phyloP scores from a whole-genome alignment of 1,284 basidiomycete species.

The Austroboletus rostrupii region DNA sequence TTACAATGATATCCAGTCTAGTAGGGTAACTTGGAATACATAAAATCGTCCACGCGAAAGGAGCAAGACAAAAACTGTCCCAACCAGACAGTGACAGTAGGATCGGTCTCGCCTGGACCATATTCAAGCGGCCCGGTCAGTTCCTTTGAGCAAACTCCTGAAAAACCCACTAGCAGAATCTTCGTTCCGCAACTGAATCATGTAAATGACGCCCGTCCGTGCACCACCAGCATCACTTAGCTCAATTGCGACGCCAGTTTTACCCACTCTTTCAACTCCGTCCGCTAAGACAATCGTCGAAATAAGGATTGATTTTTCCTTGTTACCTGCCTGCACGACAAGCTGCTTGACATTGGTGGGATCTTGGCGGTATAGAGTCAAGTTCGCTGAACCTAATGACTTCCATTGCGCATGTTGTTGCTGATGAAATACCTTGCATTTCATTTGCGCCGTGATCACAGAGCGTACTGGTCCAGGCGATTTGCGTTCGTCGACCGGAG shows the following conservation, averaged over 20 bases:
- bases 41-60: not conserved
- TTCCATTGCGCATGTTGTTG: conserved; percentile 98
- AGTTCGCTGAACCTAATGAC: conserved; percentile 81
- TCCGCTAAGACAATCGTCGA: conserved; percentile 95
- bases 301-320: conserved; percentile 75
- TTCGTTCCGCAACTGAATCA: conserved; percentile 94
- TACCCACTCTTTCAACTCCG: conserved; percentile 95
- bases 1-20: conserved; percentile 10
- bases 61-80: not conserved
- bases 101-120: not conserved
- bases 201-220: conserved; percentile 95
- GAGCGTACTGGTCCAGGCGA: conserved; percentile 69
- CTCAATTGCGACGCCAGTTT: conserved; percentile 96
- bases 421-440: conserved; percentile 97
- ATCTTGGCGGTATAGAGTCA: conserved; percentile 82
- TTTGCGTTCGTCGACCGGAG: conserved; percentile 58
- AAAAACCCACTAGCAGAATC: conserved; percentile 82
- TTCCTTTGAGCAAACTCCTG: conserved; percentile 83
- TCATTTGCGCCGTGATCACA: conserved; percentile 87
- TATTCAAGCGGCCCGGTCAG: conserved; percentile 51
- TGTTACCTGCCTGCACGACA: conserved; percentile 88
- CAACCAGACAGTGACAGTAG: not conserved
- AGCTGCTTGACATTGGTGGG: conserved; percentile 93
- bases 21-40: conserved; percentile 12
- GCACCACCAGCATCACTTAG: conserved; percentile 80